Evolutionary conservation across 345 rosid genomes (phyloP).

Genomic region (Pistacia atlantica): DNA sequence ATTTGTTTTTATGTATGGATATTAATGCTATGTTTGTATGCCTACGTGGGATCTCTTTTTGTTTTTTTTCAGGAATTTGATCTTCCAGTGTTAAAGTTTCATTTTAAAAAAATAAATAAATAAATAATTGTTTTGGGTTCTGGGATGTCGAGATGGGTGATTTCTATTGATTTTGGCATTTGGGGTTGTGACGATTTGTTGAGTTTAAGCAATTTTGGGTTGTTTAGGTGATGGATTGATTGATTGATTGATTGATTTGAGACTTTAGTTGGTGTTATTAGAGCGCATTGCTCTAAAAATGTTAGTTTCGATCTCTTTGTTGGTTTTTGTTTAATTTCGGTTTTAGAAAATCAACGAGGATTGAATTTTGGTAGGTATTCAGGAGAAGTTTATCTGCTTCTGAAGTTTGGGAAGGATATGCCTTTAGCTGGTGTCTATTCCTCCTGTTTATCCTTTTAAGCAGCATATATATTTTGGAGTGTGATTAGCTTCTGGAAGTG

Average conservation of each 20-base stretch:
- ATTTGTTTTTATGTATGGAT: too few relatives aligned
- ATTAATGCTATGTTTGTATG: background rate
- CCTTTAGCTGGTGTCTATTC: background rate
- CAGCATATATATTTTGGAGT: background rate
- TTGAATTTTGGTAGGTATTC: background rate
- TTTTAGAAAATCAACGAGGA: background rate
- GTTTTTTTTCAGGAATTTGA: background rate
- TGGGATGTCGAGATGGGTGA: background rate
- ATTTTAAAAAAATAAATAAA: background rate
- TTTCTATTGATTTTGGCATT: constrained; percentile 3
- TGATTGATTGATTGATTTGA: background rate
- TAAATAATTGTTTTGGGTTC: background rate
- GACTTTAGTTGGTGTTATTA: background rate
- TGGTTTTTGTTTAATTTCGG: background rate
- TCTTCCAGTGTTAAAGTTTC: background rate
- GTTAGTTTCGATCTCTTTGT: background rate
- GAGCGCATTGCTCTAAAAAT: background rate
- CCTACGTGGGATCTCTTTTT: background rate
- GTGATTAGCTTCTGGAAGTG: background rate
- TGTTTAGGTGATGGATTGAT: background rate
- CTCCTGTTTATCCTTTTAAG: background rate
- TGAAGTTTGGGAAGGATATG: background rate
- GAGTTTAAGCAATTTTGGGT: background rate
- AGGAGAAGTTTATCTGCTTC: background rate
- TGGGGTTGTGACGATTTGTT: background rate